phyloP scores from a whole-genome alignment of 2,329 filamentous ascomycete genomes.

The Ceratocystis ficicola region DNA sequence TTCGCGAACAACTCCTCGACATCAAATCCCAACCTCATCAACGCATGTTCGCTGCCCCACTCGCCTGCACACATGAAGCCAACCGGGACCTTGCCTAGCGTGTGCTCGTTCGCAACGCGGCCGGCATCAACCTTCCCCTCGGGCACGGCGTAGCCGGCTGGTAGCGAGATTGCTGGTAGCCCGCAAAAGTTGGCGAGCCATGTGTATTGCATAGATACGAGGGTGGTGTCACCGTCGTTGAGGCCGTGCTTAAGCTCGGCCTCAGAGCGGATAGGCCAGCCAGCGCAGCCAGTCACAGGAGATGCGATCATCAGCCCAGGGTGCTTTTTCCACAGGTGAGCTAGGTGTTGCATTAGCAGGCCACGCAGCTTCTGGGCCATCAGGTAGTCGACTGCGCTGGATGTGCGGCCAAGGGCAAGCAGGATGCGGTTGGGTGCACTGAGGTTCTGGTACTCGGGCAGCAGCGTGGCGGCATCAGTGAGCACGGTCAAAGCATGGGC shows the following conservation, averaged over 20 bases:
- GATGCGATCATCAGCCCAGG: constrained; percentile 60
- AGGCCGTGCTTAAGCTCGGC: constrained; percentile 33
- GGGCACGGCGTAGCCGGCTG: constrained; percentile 36
- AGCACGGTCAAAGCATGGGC: constrained; percentile 66
- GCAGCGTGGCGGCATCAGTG: constrained; percentile 42
- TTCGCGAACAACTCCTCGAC: constrained; percentile 33
- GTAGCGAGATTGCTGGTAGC: constrained; percentile 35
- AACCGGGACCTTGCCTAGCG: constrained; percentile 36
- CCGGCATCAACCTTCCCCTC: constrained; percentile 28
- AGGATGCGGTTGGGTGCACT: constrained; percentile 54
- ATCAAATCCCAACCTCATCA: constrained; percentile 39
- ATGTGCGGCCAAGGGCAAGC: constrained; percentile 49
- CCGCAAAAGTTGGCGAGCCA: constrained; percentile 43
- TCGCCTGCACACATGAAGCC: constrained; percentile 45
- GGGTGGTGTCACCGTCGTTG: constrained; percentile 37
- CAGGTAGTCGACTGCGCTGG: constrained; percentile 53
- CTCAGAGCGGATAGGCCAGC: constrained; percentile 33
- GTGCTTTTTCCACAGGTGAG: constrained; percentile 50
- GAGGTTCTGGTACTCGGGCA: constrained; percentile 38
- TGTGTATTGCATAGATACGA: constrained; percentile 39
- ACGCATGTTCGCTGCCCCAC: constrained; percentile 40
- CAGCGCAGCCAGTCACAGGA: constrained; percentile 47
- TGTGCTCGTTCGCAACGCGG: constrained; percentile 27
- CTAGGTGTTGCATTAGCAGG: constrained; percentile 58
- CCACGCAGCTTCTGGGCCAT: constrained; percentile 58